A percentile compares a stretch with the other conserved stretches of the same genome.
These are phyloP conservation scores for Coffea eugenioides DNA, from an alignment of 257 asterid species.

Conservation along the genomic window DNA sequence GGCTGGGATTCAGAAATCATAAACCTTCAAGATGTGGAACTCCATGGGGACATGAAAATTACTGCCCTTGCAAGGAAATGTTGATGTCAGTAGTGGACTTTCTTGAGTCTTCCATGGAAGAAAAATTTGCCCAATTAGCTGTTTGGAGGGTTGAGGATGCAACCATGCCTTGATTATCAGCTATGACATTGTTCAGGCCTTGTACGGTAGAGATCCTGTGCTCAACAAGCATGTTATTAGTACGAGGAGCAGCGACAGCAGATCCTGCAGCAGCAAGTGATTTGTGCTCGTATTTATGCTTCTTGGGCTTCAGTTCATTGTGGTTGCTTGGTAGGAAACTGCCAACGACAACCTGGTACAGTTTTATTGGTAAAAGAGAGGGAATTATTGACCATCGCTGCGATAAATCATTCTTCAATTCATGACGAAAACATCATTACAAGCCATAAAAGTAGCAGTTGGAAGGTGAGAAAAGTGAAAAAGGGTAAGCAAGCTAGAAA, in stretches of 20 bases:
- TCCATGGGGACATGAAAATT: background rate
- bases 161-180: slow-evolving; percentile 22
- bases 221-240: slow-evolving; percentile 34
- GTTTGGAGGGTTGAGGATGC: slow-evolving; percentile 38
- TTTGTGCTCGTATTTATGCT: slow-evolving; percentile 42
- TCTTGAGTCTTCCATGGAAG: slow-evolving; percentile 45
- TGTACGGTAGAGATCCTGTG: slow-evolving; percentile 30
- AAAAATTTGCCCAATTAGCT: slow-evolving; percentile 39
- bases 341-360: slow-evolving; percentile 63
- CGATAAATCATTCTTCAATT: background rate
- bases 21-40: background rate
- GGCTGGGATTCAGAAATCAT: background rate
- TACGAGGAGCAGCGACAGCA: slow-evolving; percentile 25
- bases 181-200: slow-evolving; percentile 16
- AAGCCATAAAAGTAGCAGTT: background rate
- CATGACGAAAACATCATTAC: background rate
- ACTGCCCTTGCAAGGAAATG: slow-evolving; percentile 59
- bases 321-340: slow-evolving; percentile 67
- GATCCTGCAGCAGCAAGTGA: slow-evolving; percentile 25
- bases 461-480: background rate
- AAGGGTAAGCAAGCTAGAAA: background rate
- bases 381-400: background rate
- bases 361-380: slow-evolving; percentile 2
- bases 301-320: slow-evolving; percentile 59
- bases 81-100: slow-evolving; percentile 64